phyloP scores from a whole-genome alignment of 2,329 filamentous ascomycete genomes.

The Trichoderma simmonsii region DNA sequence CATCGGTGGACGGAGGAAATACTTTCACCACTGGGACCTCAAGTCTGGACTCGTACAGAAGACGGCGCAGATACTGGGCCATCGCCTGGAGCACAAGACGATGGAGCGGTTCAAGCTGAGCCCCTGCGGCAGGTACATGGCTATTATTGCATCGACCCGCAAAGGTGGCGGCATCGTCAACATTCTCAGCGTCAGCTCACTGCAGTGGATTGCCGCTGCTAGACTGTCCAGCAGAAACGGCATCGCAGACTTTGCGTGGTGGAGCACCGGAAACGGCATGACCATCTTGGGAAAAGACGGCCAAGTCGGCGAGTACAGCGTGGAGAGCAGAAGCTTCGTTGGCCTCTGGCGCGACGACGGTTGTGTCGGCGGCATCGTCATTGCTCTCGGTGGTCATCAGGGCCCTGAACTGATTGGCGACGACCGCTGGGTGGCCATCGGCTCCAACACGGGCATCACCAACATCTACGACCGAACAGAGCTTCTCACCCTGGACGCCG shows the following conservation, averaged over 20 bases:
- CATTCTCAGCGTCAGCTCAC: constrained; percentile 71
- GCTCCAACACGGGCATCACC: constrained; percentile 80
- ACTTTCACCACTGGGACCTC: constrained; percentile 94
- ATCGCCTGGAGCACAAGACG: constrained; percentile 75
- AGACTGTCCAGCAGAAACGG: constrained; percentile 78
- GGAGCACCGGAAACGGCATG: constrained; percentile 77
- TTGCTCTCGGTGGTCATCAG: constrained; percentile 70
- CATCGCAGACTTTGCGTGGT: constrained; percentile 91
- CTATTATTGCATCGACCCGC: constrained; percentile 70
- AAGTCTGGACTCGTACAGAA: constrained; percentile 79
- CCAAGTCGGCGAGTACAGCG: constrained; percentile 84
- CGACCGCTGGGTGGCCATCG: constrained; percentile 85
- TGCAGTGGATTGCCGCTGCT: constrained; percentile 84
- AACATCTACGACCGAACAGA: constrained; percentile 86
- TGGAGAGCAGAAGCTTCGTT: constrained; percentile 65
- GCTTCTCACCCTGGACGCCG: constrained; percentile 46
- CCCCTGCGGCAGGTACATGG: constrained; percentile 83
- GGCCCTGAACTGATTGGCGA: constrained; percentile 64
- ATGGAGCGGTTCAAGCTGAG: constrained; percentile 91
- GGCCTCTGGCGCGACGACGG: constrained; percentile 89
- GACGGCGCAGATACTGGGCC: constrained; percentile 70
- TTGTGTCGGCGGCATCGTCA: constrained; percentile 76
- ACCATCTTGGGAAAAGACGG: constrained; percentile 82
- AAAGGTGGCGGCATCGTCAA: constrained; percentile 90
- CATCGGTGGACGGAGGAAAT: constrained; percentile 81